Base-by-base conservation (phyloP, 2,329 filamentous ascomycete species). In the Aspergillus hortae region DNA sequence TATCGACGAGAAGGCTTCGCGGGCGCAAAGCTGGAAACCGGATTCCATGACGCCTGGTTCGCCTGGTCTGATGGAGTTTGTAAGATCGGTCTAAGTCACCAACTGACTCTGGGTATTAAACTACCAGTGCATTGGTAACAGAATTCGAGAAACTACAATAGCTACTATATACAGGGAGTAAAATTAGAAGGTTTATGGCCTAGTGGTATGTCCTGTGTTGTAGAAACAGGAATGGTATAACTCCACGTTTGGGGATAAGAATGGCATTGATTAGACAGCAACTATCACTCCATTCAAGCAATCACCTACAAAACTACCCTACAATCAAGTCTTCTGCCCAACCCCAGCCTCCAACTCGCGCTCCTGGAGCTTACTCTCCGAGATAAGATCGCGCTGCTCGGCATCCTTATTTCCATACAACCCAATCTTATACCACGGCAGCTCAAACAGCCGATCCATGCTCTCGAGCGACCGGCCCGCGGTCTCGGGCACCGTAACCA, bases 371-470 rank as follows among this genome's bases (percentile, higher is more conserved):
- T 68, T 69, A 44, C 60, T 62, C 25, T 59, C 54, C 7, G 62
- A 44, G 9, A 53, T 53, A 21, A 58, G 49, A 43, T 68, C 67
- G 9, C 61, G 61, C 51, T 58, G 55, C 25, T 63, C 66, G 1
- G 65, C 67, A 55, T 69, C 66, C 35, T 46, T 45, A 21, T 67
- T 66, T 15, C 68, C 69, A 32, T 67, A 62, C 11, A 61, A 72
- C 30, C 89, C 88, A 58, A 92, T 90, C 68, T 81, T 80, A 68
- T 88, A 84, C 88, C 88, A 92, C 0, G 85, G 85, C 45, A 90
- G 74, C 46, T 80, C 80, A 63, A 91, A 91, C 56, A 91, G 75
- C 23, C 78, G 75, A 63, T 91, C 86, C 81, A 91, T 89, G 57
- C 77, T 83, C 74, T 74, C 72, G 4, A 74, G 58, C 4, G 69